A percentile compares a stretch with the other conserved stretches of the same genome.
Evolutionary conservation across 441 rosid species (phyloP).

Genomic region (Gossypium laxum): DNA sequence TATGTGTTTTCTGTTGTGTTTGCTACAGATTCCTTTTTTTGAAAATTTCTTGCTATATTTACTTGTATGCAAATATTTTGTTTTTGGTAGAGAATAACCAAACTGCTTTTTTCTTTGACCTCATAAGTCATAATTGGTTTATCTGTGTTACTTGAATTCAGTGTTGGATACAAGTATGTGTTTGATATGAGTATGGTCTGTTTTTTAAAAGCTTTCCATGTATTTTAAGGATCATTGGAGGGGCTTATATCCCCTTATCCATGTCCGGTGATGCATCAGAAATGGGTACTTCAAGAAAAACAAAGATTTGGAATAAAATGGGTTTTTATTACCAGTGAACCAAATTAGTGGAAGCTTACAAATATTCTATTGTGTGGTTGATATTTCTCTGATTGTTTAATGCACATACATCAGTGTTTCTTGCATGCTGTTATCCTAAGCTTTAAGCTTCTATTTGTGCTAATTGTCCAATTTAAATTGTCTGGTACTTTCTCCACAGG

Average conservation of each 20-base stretch:
- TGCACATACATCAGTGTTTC: too few relatives aligned
- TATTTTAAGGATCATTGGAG: not conserved
- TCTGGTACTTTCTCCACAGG: conserved; percentile 33
- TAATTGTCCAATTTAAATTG: not conserved
- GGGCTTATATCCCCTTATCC: not conserved
- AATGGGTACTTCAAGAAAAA: not conserved
- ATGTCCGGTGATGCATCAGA: not conserved
- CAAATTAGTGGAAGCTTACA: not conserved
- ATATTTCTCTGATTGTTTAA: not conserved
- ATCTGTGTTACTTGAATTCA: not conserved
- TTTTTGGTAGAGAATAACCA: not conserved
- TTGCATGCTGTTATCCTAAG: not conserved
- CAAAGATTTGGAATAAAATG: not conserved
- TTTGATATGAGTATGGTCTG: not conserved
- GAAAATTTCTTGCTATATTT: not conserved
- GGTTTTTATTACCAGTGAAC: not conserved
- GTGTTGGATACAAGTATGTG: not conserved
- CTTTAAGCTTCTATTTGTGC: not conserved
- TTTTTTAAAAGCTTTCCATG: not conserved
- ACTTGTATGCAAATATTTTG: not conserved
- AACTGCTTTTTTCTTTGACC: not conserved
- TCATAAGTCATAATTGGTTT: not conserved
- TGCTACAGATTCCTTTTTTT: not conserved
- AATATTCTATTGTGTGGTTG: not conserved
- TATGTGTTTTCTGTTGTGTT: not conserved